phyloP scores from a whole-genome alignment of 305 asterid genomes.

The Fraxinus floribunda region DNA sequence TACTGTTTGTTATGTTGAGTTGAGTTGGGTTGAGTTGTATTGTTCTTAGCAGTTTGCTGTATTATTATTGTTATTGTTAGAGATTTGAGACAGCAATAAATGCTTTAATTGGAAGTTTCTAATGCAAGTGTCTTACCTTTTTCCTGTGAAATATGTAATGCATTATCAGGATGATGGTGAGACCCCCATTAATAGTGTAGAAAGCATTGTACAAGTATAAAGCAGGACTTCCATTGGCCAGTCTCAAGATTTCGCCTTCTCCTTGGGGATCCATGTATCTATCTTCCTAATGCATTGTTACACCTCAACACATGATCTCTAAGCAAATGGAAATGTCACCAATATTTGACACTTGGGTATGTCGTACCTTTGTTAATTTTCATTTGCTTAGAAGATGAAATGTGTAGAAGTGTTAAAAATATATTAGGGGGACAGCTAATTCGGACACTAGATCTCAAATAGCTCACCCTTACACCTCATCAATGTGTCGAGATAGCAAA shows the following conservation, averaged over 20 bases:
- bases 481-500: background rate
- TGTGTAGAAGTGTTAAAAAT: background rate
- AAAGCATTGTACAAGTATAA: conserved; percentile 37
- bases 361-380: background rate
- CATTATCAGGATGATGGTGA: conserved; percentile 29
- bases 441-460: background rate
- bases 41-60: conserved; percentile 35
- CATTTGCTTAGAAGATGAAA: background rate
- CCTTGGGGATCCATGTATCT: conserved; percentile 24
- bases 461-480: background rate
- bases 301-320: background rate
- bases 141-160: conserved; percentile 31
- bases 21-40: conserved; percentile 30
- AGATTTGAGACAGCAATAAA: conserved; percentile 39
- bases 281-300: background rate
- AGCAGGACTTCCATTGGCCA: conserved; percentile 15
- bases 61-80: conserved; percentile 36
- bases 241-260: background rate
- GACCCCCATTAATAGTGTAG: conserved; percentile 30
- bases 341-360: background rate
- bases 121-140: conserved; percentile 14
- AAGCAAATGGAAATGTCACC: background rate
- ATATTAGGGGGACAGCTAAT: background rate
- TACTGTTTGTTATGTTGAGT: conserved; percentile 29
- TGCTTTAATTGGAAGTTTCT: conserved; percentile 34